These are phyloP conservation scores for Penicillium maclennaniae DNA, from an alignment of 495 filamentous ascomycete species.

Conservation along the genomic window DNA sequence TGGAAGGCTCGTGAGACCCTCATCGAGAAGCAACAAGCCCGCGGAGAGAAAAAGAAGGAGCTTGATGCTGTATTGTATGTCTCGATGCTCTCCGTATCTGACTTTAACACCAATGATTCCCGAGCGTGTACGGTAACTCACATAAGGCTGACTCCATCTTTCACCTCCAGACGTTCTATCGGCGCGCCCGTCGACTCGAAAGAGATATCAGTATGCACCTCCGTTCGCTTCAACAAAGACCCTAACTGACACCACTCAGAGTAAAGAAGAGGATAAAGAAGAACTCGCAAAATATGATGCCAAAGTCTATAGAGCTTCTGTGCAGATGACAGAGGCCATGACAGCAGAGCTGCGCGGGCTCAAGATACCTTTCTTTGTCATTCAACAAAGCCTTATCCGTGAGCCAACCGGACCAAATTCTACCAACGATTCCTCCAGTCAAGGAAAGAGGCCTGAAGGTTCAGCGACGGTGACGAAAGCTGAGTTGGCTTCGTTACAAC, in stretches of 20 bases:
- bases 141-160: not conserved
- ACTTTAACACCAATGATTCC: too few relatives aligned
- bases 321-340: slow-evolving; percentile 57
- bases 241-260: slow-evolving; percentile 21
- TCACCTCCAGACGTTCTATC: slow-evolving; percentile 32
- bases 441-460: not conserved
- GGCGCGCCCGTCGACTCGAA: slow-evolving; percentile 37
- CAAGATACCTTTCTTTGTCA: slow-evolving; percentile 65
- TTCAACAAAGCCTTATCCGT: slow-evolving; percentile 39
- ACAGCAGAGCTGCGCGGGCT: slow-evolving; percentile 50
- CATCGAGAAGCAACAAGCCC: slow-evolving; percentile 43
- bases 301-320: slow-evolving; percentile 58
- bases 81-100: not conserved
- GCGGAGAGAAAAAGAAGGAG: slow-evolving; percentile 49
- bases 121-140: not conserved
- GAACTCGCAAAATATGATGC: slow-evolving; percentile 57
- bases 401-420: slow-evolving; percentile 1
- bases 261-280: slow-evolving; percentile 43
- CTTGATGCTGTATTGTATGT: slow-evolving; percentile 50
- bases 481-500: slow-evolving; percentile 51
- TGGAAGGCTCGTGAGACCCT: slow-evolving; percentile 52
- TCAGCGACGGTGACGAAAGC: slow-evolving; percentile 27
- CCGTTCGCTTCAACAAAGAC: not conserved
- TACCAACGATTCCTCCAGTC: not conserved
- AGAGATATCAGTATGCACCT: slow-evolving; percentile 29